Evolutionary conservation across 441 rosid genomes (phyloP).

Genomic region (Euphorbia corollata): DNA sequence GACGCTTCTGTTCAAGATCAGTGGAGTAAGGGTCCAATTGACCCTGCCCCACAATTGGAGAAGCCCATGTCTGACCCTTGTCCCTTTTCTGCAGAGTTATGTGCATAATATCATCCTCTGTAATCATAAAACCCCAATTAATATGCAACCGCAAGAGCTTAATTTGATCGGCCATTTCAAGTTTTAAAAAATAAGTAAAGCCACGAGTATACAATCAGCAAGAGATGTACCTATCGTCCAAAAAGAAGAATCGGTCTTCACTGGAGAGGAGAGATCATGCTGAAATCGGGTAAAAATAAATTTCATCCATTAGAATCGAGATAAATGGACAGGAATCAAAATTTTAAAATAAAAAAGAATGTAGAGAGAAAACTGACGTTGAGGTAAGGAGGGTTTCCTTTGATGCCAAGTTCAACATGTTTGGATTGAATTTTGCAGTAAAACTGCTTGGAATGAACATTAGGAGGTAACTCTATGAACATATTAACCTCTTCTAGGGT

Average conservation of each 20-base stretch:
- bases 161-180: background rate
- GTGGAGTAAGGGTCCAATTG: conserved; percentile 64
- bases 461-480: conserved; percentile 63
- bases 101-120: conserved; percentile 90
- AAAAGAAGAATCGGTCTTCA: conserved; percentile 84
- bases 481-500: conserved; percentile 76
- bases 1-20: conserved; percentile 73
- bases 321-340: background rate
- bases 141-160: background rate
- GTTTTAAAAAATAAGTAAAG: background rate
- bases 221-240: conserved; percentile 61
- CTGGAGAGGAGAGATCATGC: conserved; percentile 66
- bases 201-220: background rate
- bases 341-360: background rate
- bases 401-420: conserved; percentile 75
- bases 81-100: conserved; percentile 82
- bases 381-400: conserved; percentile 92
- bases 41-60: conserved; percentile 82
- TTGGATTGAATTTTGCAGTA: conserved; percentile 73
- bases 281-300: conserved; percentile 18
- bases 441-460: conserved; percentile 58
- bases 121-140: conserved; percentile 16
- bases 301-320: background rate
- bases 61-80: conserved; percentile 88
- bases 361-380: conserved; percentile 36